Evolutionary conservation across 2,329 filamentous ascomycete species (phyloP).

Genomic region (Emergomyces orientalis): DNA sequence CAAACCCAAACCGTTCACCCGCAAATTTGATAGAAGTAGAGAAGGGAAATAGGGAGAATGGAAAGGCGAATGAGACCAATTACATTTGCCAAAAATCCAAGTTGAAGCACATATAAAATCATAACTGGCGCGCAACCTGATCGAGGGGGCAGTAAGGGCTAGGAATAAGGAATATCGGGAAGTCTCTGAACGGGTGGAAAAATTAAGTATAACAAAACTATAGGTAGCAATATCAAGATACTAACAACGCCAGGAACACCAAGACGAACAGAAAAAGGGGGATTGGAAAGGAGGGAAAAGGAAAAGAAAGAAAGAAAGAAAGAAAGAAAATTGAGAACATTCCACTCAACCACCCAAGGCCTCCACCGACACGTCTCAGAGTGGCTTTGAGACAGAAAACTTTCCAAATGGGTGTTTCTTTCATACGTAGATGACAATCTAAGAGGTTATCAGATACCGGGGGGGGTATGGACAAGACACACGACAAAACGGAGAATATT

Average conservation of each 20-base stretch:
- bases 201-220: not conserved
- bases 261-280: not conserved
- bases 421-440: not conserved
- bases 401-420: too few relatives aligned
- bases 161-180: not conserved
- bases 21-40: too few relatives aligned
- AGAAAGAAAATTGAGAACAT: not conserved
- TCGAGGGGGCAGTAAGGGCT: not conserved
- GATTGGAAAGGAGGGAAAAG: not conserved
- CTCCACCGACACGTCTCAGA: not conserved
- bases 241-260: not conserved
- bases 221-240: not conserved
- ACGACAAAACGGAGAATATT: conserved; percentile 19
- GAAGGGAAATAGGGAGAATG: too few relatives aligned
- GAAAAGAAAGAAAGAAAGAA: not conserved
- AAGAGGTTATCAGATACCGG: not conserved
- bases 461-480: not conserved
- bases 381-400: not conserved
- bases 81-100: not conserved
- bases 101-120: not conserved
- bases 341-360: not conserved
- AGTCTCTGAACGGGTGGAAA: not conserved
- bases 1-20: too few relatives aligned
- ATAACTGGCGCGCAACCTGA: not conserved
- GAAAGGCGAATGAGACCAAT: too few relatives aligned